Base-by-base conservation (phyloP, 1,139 yeast genomes). In the Saccharomyces hybrid region DNA sequence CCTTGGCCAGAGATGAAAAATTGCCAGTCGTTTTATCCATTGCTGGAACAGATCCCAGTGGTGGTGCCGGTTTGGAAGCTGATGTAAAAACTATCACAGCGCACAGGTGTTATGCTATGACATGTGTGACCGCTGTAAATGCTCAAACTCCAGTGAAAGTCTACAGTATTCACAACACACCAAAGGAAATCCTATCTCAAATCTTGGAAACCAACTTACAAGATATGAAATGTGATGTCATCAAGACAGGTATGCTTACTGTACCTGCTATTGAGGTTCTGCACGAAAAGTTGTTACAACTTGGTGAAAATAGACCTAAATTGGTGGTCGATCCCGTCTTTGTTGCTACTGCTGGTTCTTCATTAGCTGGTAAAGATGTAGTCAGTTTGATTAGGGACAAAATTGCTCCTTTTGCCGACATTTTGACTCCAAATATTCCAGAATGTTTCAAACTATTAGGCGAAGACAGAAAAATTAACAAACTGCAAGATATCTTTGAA, bases 41-140 rank as follows among this genome's bases (percentile, higher is more conserved):
- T 50, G 91, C 91, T 9, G 96, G 96, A 0, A 86, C 95, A 0
- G 97, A 90, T 67, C 81, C 86, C 50, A 86, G 96, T 2, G 97
- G 97, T 2, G 97, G 97, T 5, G 97, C 97, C 1, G 97, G 97
- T 11, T 84, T 90, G 56, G 97, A 90, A 66, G 97, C 97, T 0
- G 97, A 90, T 68, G 69, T 90, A 53, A 90, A 90, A 71, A 86
- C 96, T 0, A 80, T 90, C 57, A 77, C 88, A 2, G 88, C 86
- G 2, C 93, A 88, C 65, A 79, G 81, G 21, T 90, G 89, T 51
- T 90, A 85, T 66, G 96, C 89, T 0, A 72, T 86, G 70, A 87
- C 95, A 0, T 85, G 93, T 67, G 83, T 88, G 48, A 79, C 90
- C 0, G 95, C 93, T 1, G 71, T 90, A 60, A 89, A 96, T 0